Conservation (phyloP, 345 rosid genomes). For the Boechera divaricarpa region DNA sequence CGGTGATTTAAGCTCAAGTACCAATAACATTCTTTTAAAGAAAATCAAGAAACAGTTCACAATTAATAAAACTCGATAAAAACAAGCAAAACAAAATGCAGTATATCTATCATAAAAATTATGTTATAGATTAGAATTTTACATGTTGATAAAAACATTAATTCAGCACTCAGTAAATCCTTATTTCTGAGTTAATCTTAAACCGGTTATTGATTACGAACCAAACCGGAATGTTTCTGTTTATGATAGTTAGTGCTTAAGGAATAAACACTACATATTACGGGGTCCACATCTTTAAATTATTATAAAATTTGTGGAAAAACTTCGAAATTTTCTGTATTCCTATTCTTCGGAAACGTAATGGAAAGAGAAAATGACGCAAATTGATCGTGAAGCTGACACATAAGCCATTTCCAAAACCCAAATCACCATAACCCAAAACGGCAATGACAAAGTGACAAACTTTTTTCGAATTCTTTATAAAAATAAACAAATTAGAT, state of each 20-base stretch:
- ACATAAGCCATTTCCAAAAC: constrained; percentile 18
- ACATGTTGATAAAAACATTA: too few species aligned
- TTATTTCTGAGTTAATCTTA: neutral
- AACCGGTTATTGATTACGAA: neutral
- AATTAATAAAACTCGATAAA: neutral
- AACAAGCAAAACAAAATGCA: neutral
- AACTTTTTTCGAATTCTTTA: constrained; percentile 21
- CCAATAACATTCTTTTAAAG: neutral
- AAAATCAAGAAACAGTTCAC: neutral
- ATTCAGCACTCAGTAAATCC: neutral
- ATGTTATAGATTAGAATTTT: too few species aligned
- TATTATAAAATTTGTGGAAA: neutral
- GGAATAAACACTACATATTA: neutral
- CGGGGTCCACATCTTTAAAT: neutral
- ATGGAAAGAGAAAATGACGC: constrained; percentile 35
- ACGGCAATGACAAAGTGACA: constrained; percentile 36
- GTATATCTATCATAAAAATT: too few species aligned
- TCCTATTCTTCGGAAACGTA: constrained; percentile 14
- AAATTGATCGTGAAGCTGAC: constrained; percentile 28
- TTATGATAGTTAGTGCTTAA: neutral
- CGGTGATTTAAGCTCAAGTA: constrained; percentile 16
- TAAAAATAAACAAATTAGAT: neutral
- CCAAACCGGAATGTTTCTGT: neutral
- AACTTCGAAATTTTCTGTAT: neutral
- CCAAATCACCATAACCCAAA: constrained; percentile 15